Evolutionary conservation across 1,139 yeast species (phyloP).

Genomic region (Pichia cactophila): DNA sequence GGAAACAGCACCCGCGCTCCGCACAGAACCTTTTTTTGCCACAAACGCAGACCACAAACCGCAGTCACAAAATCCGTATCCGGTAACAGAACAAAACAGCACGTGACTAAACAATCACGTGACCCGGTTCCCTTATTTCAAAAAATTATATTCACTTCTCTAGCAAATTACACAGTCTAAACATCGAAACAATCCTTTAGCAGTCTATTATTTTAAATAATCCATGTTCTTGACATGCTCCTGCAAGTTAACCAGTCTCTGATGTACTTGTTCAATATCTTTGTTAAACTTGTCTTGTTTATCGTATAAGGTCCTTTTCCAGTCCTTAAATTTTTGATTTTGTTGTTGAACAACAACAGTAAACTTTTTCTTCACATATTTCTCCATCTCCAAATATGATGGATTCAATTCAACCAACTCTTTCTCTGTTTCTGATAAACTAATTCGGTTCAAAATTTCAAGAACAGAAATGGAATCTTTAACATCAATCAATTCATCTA

Average conservation of each 20-base stretch:
- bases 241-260: slow-evolving; percentile 32
- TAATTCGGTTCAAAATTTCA: slow-evolving; percentile 34
- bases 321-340: slow-evolving; percentile 55
- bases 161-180: not conserved
- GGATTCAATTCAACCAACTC: slow-evolving; percentile 41
- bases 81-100: not conserved
- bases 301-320: slow-evolving; percentile 52
- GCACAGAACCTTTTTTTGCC: not conserved
- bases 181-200: not conserved
- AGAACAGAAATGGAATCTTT: slow-evolving; percentile 28
- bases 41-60: not conserved
- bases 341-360: slow-evolving; percentile 44
- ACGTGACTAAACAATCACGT: not conserved
- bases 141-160: not conserved
- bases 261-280: slow-evolving; percentile 44
- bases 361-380: slow-evolving; percentile 39
- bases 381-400: slow-evolving; percentile 39
- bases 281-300: slow-evolving; percentile 50
- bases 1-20: not conserved
- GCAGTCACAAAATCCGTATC: not conserved
- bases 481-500: slow-evolving; percentile 25
- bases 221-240: slow-evolving; percentile 28
- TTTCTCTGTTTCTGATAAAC: slow-evolving; percentile 33
- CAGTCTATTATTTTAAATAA: not conserved
- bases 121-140: not conserved